A percentile compares a stretch with the other conserved stretches of the same genome.
phyloP scores from a whole-genome alignment of 805 yeast species.

The Lipomyces anomalus region DNA sequence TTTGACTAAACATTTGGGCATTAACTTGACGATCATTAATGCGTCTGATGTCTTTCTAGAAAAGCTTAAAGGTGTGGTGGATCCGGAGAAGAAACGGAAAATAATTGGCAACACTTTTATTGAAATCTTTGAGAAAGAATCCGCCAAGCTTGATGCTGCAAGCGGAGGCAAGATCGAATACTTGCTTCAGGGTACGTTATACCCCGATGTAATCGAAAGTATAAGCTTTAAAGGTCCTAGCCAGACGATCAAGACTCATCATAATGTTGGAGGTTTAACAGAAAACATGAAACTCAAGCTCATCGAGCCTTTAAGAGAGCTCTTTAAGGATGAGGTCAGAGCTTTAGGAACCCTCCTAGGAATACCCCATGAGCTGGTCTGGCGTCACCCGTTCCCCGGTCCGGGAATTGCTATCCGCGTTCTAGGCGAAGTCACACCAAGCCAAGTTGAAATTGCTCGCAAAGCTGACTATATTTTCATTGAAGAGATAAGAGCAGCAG shows the following conservation, averaged over 20 bases:
- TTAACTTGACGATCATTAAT: slow-evolving; percentile 88
- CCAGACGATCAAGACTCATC: slow-evolving; percentile 98
- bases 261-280: slow-evolving; percentile 95
- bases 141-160: slow-evolving; percentile 82
- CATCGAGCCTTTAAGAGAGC: slow-evolving; percentile 97
- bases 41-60: slow-evolving; percentile 85
- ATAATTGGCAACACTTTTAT: slow-evolving; percentile 97
- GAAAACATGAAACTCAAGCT: slow-evolving; percentile 98
- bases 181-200: slow-evolving; percentile 92
- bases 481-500: slow-evolving; percentile 90
- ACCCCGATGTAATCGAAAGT: slow-evolving; percentile 98
- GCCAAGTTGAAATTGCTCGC: slow-evolving; percentile 93
- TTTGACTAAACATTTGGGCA: slow-evolving; percentile 87
- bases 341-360: slow-evolving; percentile 90
- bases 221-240: slow-evolving; percentile 99
- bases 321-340: slow-evolving; percentile 98
- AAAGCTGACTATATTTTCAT: slow-evolving; percentile 95
- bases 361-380: slow-evolving; percentile 91
- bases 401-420: slow-evolving; percentile 99
- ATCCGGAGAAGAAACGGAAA: slow-evolving; percentile 98
- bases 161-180: slow-evolving; percentile 88
- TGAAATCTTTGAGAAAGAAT: slow-evolving; percentile 94
- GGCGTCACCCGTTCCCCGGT: slow-evolving; percentile 99
- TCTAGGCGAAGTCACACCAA: slow-evolving; percentile 90
- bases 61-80: slow-evolving; percentile 87